These are phyloP conservation scores for Tricladium varicosporioides DNA, from an alignment of 2,329 filamentous ascomycete species.

Conservation along the genomic window DNA sequence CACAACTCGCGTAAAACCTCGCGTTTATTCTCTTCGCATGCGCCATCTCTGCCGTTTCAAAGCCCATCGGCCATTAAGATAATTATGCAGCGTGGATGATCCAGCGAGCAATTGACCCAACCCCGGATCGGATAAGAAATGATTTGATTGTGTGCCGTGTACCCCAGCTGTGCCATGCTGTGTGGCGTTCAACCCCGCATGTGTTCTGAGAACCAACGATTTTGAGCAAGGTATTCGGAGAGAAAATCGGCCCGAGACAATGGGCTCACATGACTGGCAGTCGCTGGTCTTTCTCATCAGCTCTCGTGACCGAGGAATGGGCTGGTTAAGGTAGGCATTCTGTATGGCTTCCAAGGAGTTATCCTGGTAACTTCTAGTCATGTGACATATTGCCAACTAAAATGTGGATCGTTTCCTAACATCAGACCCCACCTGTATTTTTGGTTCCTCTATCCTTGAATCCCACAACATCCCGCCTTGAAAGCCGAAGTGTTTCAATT, in stretches of 20 bases:
- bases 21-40: background rate
- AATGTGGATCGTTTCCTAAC: too few species aligned
- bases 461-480: too few species aligned
- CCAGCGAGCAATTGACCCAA: background rate
- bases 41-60: background rate
- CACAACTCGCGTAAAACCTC: background rate
- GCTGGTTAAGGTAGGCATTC: too few species aligned
- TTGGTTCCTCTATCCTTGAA: too few species aligned
- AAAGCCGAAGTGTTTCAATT: too few species aligned
- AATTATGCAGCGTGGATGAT: background rate
- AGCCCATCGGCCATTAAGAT: background rate
- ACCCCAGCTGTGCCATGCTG: background rate
- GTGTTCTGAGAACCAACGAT: background rate
- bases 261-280: background rate
- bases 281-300: background rate
- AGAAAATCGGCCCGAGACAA: background rate
- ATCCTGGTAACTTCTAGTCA: too few species aligned
- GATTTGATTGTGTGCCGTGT: background rate
- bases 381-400: too few species aligned
- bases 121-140: background rate
- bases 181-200: background rate
- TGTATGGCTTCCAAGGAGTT: too few species aligned
- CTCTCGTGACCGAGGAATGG: background rate
- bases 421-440: too few species aligned
- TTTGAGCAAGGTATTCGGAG: background rate